Conservation (phyloP, 2,329 filamentous ascomycete species). For the Dactylonectria macrodidyma region DNA sequence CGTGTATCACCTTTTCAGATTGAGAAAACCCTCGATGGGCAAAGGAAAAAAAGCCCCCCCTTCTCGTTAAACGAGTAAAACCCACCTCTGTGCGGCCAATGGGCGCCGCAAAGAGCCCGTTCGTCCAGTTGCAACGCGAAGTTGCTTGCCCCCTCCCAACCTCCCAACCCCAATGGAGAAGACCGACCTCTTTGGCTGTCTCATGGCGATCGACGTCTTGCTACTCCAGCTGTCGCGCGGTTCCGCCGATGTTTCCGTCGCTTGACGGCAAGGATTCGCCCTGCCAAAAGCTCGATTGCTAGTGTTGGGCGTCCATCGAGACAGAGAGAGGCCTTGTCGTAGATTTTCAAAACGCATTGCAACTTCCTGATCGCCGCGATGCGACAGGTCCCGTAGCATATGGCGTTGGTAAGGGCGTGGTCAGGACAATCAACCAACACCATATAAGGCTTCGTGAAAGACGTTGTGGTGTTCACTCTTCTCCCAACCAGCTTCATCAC, state of each 20-base stretch:
- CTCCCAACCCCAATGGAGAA: not conserved
- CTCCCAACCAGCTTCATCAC: slow-evolving; percentile 29
- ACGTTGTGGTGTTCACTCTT: not conserved
- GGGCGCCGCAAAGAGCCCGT: not conserved
- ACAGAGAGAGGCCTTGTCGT: slow-evolving; percentile 22
- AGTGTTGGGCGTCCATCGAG: slow-evolving; percentile 2
- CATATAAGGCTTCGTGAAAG: slow-evolving; percentile 38
- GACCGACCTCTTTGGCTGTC: not conserved
- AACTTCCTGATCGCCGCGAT: slow-evolving; percentile 34
- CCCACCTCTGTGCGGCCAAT: not conserved
- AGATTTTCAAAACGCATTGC: slow-evolving; percentile 30
- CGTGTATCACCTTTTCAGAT: slow-evolving; percentile 37
- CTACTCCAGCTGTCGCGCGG: slow-evolving; percentile 18
- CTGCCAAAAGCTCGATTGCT: slow-evolving; percentile 6
- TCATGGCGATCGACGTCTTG: slow-evolving; percentile 15
- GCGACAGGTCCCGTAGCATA: slow-evolving; percentile 44
- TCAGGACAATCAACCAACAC: slow-evolving; percentile 6
- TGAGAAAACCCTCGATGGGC: slow-evolving; percentile 13
- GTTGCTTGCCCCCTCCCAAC: too few relatives aligned
- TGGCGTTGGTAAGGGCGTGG: slow-evolving; percentile 4
- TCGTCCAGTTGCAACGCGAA: not conserved
- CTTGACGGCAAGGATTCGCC: slow-evolving; percentile 9
- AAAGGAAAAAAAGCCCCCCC: not conserved
- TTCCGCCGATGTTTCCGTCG: slow-evolving; percentile 12
- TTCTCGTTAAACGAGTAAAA: not conserved